These are phyloP conservation scores for Lojkania enalia DNA, from an alignment of 2,329 filamentous ascomycete species.

Conservation along the genomic window DNA sequence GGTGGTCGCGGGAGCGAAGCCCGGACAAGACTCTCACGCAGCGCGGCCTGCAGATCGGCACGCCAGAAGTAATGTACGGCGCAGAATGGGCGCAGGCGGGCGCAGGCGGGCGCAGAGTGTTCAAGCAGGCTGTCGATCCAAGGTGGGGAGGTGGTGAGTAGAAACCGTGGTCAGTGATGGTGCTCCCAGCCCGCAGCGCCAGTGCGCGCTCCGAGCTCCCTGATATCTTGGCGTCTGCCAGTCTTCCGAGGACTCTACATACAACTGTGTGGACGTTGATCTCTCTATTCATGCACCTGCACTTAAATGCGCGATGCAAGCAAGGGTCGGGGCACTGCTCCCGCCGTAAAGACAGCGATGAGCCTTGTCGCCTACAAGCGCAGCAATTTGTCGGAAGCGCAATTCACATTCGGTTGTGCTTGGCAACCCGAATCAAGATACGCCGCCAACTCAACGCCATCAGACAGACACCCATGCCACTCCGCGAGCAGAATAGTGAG, in stretches of 20 bases:
- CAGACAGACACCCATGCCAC: no score
- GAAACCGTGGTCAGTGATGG: not conserved
- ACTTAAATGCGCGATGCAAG: conserved; percentile 2
- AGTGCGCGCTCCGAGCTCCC: not conserved
- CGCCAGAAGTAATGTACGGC: no score
- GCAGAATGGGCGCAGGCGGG: no score
- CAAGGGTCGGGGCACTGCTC: conserved; percentile 9
- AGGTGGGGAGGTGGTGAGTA: not conserved
- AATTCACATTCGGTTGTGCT: no score
- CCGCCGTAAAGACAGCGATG: conserved; percentile 5
- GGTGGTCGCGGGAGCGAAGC: not conserved
- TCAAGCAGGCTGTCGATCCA: not conserved
- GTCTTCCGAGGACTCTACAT: not conserved
- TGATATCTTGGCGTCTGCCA: not conserved
- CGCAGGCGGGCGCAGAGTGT: no score
- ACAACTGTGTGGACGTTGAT: not conserved
- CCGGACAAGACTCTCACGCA: no score
- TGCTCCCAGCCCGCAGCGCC: not conserved
- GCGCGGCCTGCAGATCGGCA: no score
- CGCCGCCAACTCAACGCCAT: no score
- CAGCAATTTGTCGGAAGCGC: no score
- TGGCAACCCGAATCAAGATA: no score
- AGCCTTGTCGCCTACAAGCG: no score
- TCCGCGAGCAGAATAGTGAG: no score
- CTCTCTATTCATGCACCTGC: conserved; percentile 5